Percentiles rank a stretch among this genome's conserved stretches.
These are phyloP conservation scores for Fusarium virguliforme DNA, from an alignment of 2,329 filamentous ascomycete species.

Conservation along the genomic window DNA sequence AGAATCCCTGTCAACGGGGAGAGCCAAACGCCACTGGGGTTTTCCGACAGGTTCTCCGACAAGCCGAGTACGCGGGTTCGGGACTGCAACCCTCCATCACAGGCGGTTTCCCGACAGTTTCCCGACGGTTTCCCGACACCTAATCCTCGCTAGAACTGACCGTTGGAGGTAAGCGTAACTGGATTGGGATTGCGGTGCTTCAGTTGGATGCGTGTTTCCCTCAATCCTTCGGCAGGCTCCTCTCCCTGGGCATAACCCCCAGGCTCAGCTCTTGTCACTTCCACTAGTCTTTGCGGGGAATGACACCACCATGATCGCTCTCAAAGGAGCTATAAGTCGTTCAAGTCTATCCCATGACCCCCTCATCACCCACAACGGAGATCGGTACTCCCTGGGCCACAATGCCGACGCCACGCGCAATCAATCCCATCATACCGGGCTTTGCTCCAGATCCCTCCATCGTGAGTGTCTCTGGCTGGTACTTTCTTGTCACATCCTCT, in stretches of 20 bases:
- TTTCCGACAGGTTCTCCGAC: conserved; percentile 7
- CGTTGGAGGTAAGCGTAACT: background rate
- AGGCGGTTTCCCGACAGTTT: conserved; percentile 3
- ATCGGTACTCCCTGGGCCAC: background rate
- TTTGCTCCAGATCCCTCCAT: conserved; percentile 30
- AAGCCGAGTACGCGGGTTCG: conserved; percentile 9
- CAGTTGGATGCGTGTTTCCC: background rate
- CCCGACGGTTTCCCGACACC: conserved; percentile 7
- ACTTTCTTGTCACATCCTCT: conserved; percentile 25
- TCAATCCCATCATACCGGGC: conserved; percentile 26
- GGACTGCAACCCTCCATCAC: background rate
- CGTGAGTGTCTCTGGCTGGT: conserved; percentile 5
- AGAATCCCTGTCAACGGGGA: background rate
- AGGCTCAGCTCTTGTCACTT: background rate
- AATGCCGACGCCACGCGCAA: background rate
- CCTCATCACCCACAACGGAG: background rate
- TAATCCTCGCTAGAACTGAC: background rate
- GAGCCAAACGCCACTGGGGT: background rate
- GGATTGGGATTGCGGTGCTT: background rate
- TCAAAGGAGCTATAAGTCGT: background rate
- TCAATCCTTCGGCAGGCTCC: background rate
- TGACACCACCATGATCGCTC: background rate
- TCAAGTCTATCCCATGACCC: background rate
- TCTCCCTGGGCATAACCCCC: background rate
- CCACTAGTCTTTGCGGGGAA: background rate